Evolutionary conservation across 116 monocot species (phyloP), one percentile per base, ranked within the genome.

Genomic region (Trichopus zeylanicus): DNA sequence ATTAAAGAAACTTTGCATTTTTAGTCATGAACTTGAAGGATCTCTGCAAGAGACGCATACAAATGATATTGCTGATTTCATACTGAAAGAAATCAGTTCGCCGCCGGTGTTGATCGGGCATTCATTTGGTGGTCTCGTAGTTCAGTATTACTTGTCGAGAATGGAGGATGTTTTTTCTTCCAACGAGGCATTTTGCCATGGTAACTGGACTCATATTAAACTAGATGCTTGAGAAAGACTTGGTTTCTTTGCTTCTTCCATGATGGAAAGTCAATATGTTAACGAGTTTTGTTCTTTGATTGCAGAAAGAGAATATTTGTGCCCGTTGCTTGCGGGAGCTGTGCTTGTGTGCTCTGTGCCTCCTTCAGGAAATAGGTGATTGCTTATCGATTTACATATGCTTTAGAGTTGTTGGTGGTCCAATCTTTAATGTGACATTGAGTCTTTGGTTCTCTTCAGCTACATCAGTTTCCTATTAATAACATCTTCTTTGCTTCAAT

Each of bases 121-220:
- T 72, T 91, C 91, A 38, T 92, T 92, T 79, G 92, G 92, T 13
- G 88, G 92, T n/a, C 78, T 84, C 28, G 79, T 92, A 59, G 78
- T 84, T 35, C 92, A 92, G 65, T 84, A 78, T 46, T 92, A 76
- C 58, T 63, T 85, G 59, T 72, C 79, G 26, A 66, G 60, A 38
- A 49, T 57, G 62, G 34, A 20, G 32, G 1, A 49, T 6, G 30
- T 52, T 35, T 22, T 6, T 0, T 20, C 29, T 27, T 26, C 13
- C 25, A 13, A 27, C 12, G 19, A n/a, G n/a, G n/a, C n/a, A n/a
- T n/a, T n/a, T n/a, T n/a, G n/a, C n/a, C n/a, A n/a, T n/a, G n/a
- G n/a, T n/a, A n/a, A n/a, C n/a, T n/a, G n/a, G n/a, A n/a, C n/a
- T n/a, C n/a, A n/a, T n/a, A n/a, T n/a, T n/a, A n/a, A n/a, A n/a